Base-by-base conservation (phyloP, 345 rosid genomes). In the Excoecaria cochinchinensis region DNA sequence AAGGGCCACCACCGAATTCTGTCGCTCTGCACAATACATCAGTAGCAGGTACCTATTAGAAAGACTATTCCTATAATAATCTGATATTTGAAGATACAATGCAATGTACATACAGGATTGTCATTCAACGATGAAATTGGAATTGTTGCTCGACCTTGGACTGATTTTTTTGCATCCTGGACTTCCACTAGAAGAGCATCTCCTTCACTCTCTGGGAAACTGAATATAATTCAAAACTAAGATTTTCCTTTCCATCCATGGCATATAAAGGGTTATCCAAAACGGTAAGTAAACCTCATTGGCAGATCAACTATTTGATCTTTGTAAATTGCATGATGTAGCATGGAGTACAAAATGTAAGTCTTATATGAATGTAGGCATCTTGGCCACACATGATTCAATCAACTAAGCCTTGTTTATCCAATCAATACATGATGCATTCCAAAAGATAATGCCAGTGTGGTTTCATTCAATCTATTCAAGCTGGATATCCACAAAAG, bases 1-100 rank as follows among this genome's bases (percentile, higher is more conserved):
- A 92, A 82, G 44, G 97, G 92, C 95, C 98, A 95, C 99, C 98
- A 95, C 64, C 86, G 81, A 58, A 90, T 73, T 81, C 88, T 90
- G 56, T 95, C 97, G 81, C 86, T 85, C 99, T 92, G 89, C 80
- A 88, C 7, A 74, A 55, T 67, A 75, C 46, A 66, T 80, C 53
- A 72, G 21, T 36, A 24, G 53, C 48, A 9, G 9, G 8, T 55
- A 47, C 19, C 42, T 51, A 51, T n/a, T 53, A 67, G 62, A 63
- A 72, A 25, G 42, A 21, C 16, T 53, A 59, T 40, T 67, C 73
- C 46, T 14, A 65, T 8, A 60, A 67, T 71, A 67, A 44, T 6
- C 25, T 40, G 70, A 67, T 70, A 50, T 13, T 77, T 53, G 42
- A 69, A 79, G 74, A 76, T 71, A 63, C 59, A 78, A 44, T 46